Conservation (phyloP, 495 filamentous ascomycete genomes). For the Neurospora sp. region DNA sequence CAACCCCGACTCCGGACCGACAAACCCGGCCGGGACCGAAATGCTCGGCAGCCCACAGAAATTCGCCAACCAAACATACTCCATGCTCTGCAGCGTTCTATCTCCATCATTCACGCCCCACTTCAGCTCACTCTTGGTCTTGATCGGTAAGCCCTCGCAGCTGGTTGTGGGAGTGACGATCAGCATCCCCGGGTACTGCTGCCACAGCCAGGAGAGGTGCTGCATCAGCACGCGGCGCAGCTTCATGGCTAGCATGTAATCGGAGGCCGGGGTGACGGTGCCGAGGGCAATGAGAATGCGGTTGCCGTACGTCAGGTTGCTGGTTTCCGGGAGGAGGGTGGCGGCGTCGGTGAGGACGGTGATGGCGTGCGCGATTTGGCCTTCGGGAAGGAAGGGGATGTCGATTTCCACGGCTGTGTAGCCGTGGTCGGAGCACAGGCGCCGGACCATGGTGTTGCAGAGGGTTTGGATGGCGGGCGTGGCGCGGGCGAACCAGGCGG, state of each 20-base stretch:
- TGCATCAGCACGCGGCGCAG: conserved; percentile 67
- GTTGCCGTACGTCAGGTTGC: conserved; percentile 53
- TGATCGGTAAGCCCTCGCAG: conserved; percentile 57
- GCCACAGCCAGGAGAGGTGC: conserved; percentile 63
- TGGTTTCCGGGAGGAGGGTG: conserved; percentile 22
- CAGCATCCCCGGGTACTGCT: conserved; percentile 59
- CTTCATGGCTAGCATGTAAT: conserved; percentile 68
- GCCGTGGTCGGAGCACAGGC: conserved; percentile 42
- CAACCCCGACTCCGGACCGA: conserved; percentile 16
- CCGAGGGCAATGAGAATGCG: conserved; percentile 60
- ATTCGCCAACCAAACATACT: conserved; percentile 78
- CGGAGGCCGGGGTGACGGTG: conserved; percentile 49
- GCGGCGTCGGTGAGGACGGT: conserved; percentile 67
- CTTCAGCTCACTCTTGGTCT: conserved; percentile 41
- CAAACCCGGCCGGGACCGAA: conserved; percentile 60
- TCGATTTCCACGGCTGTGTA: conserved; percentile 58
- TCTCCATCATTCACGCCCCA: conserved; percentile 63
- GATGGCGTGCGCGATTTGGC: conserved; percentile 65
- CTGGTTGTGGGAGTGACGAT: conserved; percentile 70
- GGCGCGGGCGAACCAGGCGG: conserved; percentile 59
- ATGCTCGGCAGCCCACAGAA: conserved; percentile 68
- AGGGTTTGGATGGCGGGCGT: conserved; percentile 49
- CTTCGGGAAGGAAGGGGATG: conserved; percentile 65
- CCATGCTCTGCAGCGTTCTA: conserved; percentile 63
- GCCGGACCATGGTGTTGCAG: conserved; percentile 48